Evolutionary conservation across 495 filamentous ascomycete species (phyloP).

Genomic region (Gamarada debralockiae): DNA sequence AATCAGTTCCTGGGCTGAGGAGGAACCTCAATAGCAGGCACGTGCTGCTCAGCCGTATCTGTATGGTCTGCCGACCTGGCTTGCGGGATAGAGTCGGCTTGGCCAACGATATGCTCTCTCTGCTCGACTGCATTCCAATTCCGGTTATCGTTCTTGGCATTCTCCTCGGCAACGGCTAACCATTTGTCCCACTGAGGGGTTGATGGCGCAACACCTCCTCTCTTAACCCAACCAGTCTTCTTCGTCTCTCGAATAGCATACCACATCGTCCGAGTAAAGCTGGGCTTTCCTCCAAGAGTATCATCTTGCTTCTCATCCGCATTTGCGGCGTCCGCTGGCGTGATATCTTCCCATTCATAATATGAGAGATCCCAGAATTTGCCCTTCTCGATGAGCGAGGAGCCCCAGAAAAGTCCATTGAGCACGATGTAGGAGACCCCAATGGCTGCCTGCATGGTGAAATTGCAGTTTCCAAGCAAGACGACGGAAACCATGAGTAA

Average conservation of each 20-base stretch:
- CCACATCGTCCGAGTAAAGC: slow-evolving; percentile 53
- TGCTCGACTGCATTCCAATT: slow-evolving; percentile 42
- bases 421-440: slow-evolving; percentile 53
- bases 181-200: slow-evolving; percentile 49
- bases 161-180: slow-evolving; percentile 45
- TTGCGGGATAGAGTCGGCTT: slow-evolving; percentile 1
- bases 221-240: slow-evolving; percentile 43
- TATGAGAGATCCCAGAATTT: slow-evolving; percentile 48
- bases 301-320: slow-evolving; percentile 17
- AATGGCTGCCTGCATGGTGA: slow-evolving; percentile 54
- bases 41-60: slow-evolving; percentile 19
- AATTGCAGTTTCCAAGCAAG: slow-evolving; percentile 57
- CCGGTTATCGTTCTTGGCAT: slow-evolving; percentile 20
- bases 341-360: slow-evolving; percentile 38
- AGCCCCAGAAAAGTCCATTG: slow-evolving; percentile 57
- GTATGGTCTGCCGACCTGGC: background rate
- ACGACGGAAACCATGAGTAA: slow-evolving; percentile 60
- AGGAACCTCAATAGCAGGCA: slow-evolving; percentile 17
- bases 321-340: slow-evolving; percentile 29
- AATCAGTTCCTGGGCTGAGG: slow-evolving; percentile 5
- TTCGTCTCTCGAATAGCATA: slow-evolving; percentile 49
- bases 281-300: slow-evolving; percentile 32
- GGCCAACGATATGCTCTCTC: slow-evolving; percentile 15
- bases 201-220: slow-evolving; percentile 41
- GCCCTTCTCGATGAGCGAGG: slow-evolving; percentile 41